Evolutionary conservation across 208 protist species (phyloP).

Genomic region (Acanthamoeba triangularis): DNA sequence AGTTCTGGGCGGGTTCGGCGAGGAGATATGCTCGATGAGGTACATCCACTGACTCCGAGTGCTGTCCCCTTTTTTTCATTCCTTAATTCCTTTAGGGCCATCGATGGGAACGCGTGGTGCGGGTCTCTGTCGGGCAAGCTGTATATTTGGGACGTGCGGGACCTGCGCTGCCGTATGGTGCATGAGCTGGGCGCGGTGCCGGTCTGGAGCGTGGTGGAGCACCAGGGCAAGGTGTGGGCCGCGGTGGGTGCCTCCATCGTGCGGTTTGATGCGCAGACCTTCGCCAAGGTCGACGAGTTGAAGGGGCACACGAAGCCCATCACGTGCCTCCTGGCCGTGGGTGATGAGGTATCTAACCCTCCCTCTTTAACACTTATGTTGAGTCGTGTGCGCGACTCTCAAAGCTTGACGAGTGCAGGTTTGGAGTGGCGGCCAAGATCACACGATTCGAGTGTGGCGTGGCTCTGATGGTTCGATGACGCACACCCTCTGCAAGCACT

Average conservation of each 20-base stretch:
- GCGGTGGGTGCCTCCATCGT: neutral
- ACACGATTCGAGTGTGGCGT: slow-evolving; percentile 45
- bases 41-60: too few relatives aligned
- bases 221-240: slow-evolving; percentile 2
- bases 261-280: slow-evolving; percentile 3
- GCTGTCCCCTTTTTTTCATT: too few relatives aligned
- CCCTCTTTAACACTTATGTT: too few relatives aligned
- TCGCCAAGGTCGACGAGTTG: neutral
- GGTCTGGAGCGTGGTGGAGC: neutral
- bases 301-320: slow-evolving; percentile 44
- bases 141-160: neutral
- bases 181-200: slow-evolving; percentile 18
- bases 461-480: neutral
- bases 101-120: slow-evolving; percentile 38
- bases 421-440: slow-evolving; percentile 44
- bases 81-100: neutral
- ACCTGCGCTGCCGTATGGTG: slow-evolving; percentile 18
- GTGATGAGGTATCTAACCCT: neutral
- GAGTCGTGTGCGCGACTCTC: too few relatives aligned
- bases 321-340: neutral
- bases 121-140: slow-evolving; percentile 45
- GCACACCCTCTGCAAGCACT: slow-evolving; percentile 18
- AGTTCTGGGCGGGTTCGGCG: slow-evolving; percentile 11
- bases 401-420: too few relatives aligned
- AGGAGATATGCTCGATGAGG: slow-evolving; percentile 31